phyloP scores from a whole-genome alignment of 2,329 filamentous ascomycete species.

The Aspergillus sp. region DNA sequence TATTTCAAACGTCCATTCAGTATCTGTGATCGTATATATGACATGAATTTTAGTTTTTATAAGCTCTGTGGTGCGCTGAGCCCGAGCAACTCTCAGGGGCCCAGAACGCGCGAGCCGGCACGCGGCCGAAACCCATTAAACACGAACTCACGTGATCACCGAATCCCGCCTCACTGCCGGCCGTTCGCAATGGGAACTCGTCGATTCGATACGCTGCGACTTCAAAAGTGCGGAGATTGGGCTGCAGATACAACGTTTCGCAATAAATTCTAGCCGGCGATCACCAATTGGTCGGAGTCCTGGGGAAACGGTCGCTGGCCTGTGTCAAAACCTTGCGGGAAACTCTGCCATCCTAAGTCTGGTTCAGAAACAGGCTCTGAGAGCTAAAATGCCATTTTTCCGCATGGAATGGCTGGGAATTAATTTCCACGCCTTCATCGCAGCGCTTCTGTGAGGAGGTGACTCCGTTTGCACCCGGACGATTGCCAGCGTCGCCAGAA shows the following conservation, averaged over 20 bases:
- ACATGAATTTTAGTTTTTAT: background rate
- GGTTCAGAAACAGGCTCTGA: background rate
- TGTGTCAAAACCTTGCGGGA: constrained; percentile 2
- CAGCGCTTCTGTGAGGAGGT: constrained; percentile 5
- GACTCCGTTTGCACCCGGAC: constrained; percentile 22
- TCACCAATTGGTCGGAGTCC: background rate
- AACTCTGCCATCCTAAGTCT: background rate
- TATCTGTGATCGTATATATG: constrained; percentile 5
- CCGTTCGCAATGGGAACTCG: background rate
- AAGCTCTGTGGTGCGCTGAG: background rate
- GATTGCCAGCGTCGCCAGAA: constrained; percentile 22
- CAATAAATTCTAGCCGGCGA: background rate
- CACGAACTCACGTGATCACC: constrained; percentile 33
- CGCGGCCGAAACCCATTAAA: constrained; percentile 21
- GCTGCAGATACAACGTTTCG: background rate
- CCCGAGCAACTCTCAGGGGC: background rate
- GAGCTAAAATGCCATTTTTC: background rate
- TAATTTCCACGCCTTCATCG: constrained; percentile 5
- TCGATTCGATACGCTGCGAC: constrained; percentile 3
- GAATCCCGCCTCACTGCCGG: background rate
- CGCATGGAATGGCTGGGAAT: background rate
- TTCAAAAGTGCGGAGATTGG: constrained; percentile 5
- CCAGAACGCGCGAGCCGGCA: constrained; percentile 20
- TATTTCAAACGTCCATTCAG: too few relatives aligned
- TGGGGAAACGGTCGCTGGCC: background rate